phyloP scores from a whole-genome alignment of 495 filamentous ascomycete species.

The Xylaria venustula region DNA sequence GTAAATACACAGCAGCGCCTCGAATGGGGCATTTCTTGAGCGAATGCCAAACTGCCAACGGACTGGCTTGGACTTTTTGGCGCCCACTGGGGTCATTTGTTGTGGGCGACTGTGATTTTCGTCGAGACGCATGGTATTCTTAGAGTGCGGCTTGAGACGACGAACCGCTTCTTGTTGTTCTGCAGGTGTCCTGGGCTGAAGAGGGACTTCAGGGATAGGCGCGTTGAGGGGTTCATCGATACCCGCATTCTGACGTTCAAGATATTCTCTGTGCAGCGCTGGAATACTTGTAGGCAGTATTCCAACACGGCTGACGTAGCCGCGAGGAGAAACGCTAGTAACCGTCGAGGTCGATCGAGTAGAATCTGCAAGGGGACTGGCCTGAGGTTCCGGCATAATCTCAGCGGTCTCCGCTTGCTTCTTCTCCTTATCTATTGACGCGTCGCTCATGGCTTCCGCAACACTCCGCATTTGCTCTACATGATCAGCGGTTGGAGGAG shows the following conservation, averaged over 20 bases:
- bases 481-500: slow-evolving; percentile 30
- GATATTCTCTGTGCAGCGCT: slow-evolving; percentile 83
- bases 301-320: slow-evolving; percentile 76
- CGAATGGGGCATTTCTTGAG: slow-evolving; percentile 86
- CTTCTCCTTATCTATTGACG: slow-evolving; percentile 9
- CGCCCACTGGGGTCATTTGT: slow-evolving; percentile 56
- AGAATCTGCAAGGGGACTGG: slow-evolving; percentile 34
- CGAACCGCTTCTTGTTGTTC: slow-evolving; percentile 74
- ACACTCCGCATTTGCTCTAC: slow-evolving; percentile 30
- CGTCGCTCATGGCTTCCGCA: slow-evolving; percentile 18
- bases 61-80: slow-evolving; percentile 68
- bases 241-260: slow-evolving; percentile 66
- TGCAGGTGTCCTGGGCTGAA: slow-evolving; percentile 58
- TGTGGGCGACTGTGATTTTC: slow-evolving; percentile 66
- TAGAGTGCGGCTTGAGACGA: slow-evolving; percentile 76
- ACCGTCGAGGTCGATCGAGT: slow-evolving; percentile 44
- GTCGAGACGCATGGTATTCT: slow-evolving; percentile 57
- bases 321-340: slow-evolving; percentile 45
- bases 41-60: slow-evolving; percentile 98
- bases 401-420: slow-evolving; percentile 9
- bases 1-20: slow-evolving; percentile 92
- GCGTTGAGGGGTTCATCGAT: slow-evolving; percentile 36
- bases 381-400: slow-evolving; percentile 21
- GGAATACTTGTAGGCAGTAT: slow-evolving; percentile 88
- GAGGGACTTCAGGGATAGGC: slow-evolving; percentile 47